phyloP scores from a whole-genome alignment of 495 filamentous ascomycete genomes.

The Glonium stellatum region DNA sequence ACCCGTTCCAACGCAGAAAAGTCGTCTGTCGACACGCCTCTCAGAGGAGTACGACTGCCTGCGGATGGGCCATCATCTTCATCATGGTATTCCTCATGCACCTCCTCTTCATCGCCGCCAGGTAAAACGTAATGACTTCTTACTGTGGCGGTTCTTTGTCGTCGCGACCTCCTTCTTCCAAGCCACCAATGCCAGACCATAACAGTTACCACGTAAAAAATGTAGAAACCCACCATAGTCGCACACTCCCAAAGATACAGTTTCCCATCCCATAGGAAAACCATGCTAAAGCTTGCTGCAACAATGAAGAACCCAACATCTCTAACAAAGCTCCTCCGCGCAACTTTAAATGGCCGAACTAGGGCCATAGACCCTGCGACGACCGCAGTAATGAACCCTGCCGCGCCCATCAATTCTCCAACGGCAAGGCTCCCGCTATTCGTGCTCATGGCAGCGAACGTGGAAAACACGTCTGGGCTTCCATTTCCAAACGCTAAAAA shows the following conservation, averaged over 20 bases:
- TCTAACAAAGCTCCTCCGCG: slow-evolving; percentile 78
- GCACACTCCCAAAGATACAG: slow-evolving; percentile 83
- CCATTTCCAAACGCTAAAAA: slow-evolving; percentile 97
- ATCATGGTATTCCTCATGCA: slow-evolving; percentile 59
- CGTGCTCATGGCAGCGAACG: slow-evolving; percentile 94
- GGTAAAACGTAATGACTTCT: slow-evolving; percentile 65
- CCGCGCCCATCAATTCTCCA: slow-evolving; percentile 92
- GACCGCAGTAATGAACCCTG: slow-evolving; percentile 92
- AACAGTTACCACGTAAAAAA: slow-evolving; percentile 84
- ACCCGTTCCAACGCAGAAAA: slow-evolving; percentile 65
- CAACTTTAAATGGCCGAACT: slow-evolving; percentile 86
- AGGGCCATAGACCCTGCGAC: slow-evolving; percentile 98
- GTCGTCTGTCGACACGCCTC: slow-evolving; percentile 54
- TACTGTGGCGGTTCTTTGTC: slow-evolving; percentile 59
- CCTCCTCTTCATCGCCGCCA: slow-evolving; percentile 61
- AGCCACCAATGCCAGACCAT: slow-evolving; percentile 89
- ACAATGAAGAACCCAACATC: slow-evolving; percentile 92
- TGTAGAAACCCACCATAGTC: slow-evolving; percentile 85
- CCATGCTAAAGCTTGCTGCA: slow-evolving; percentile 80
- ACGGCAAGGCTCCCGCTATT: slow-evolving; percentile 93
- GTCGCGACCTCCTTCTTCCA: slow-evolving; percentile 49
- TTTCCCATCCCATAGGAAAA: slow-evolving; percentile 77
- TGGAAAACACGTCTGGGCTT: slow-evolving; percentile 98
- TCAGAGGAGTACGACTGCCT: slow-evolving; percentile 44
- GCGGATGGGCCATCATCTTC: slow-evolving; percentile 56